Evolutionary conservation across 2,329 filamentous ascomycete genomes (phyloP), one percentile per base, ranked within the genome.

Genomic region (Aureobasidium leucospermi): DNA sequence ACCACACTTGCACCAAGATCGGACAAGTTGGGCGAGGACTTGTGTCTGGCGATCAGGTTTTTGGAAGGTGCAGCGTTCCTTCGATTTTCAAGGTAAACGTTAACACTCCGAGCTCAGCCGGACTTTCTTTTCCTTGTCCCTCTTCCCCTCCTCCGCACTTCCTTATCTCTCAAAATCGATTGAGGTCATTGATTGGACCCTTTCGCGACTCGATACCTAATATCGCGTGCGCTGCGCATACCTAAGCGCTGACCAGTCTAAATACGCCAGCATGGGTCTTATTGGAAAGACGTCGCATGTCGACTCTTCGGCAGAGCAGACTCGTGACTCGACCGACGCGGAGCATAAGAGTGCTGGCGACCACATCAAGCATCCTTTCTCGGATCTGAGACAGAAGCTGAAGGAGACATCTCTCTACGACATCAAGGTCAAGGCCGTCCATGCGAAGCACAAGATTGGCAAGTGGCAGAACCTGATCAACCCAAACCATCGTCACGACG

Each of bases 401-500:
- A 76, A 76, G 63, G 71, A 76, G 47, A 76, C 75, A 5, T 72
- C 76, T 58, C 68, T 79, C n/a, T 72, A 76, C 68, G 75, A 78
- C 61, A 68, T 73, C 46, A 78, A 81, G 67, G 76, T 83, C 64
- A 75, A 79, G 63, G 80, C 82, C 2, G 73, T 77, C 36, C 82
- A 87, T 65, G 66, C 83, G 49, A 86, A 85, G 71, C 76, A 85
- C 69, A 83, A 83, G 62, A 70, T 86, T 32, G 84, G 84, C 62
- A 87, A 87, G 65, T 80, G 86, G 62, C 76, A 77, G 66, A 87
- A 87, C 65, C 70, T 87, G 62, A 82, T 96, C 75, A 97, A 96
- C 69, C 79, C 82, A 28, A 89, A 95, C 64, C 93, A 97, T 72
- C 88, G 93, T 58, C 93, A 96, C 70, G 93, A 96, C 70, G 93